Evolutionary conservation across 495 filamentous ascomycete genomes (phyloP), one percentile per base, ranked within the genome.

Genomic region (Letharia columbiana): DNA sequence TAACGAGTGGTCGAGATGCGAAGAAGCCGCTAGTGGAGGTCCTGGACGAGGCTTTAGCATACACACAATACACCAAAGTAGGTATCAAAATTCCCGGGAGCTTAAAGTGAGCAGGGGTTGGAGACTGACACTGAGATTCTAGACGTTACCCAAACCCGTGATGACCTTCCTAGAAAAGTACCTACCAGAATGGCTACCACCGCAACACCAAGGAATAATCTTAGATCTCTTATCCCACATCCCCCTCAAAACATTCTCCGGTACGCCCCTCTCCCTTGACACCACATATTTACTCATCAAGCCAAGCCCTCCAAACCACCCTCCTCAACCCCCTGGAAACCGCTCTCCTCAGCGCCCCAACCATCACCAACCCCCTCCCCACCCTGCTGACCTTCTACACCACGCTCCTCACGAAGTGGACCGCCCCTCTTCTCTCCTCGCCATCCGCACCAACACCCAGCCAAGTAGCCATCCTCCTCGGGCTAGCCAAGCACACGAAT

Each of bases 371-470:
- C 35, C 84, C 84, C 2, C 82, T 84, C 71, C 67, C 79, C 7
- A 74, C 75, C 17, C 77, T 95, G 8, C 77, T 95, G 12, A 77
- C 75, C 18, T 90, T 92, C 69, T 94, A 92, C 75, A 86, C 85
- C 8, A 72, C 69, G n/a, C 78, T 96, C 35, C 82, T 93, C 56
- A 79, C 77, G 1, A 82, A 84, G 72, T 96, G 91, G 91, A 82
- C 83, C 9, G 71, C 84, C 49, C 72, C 72, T 47, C 71, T 81
- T 33, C 68, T 74, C 20, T 68, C 76, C 13, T 62, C 62, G 17
- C 28, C 56, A 15, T 59, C 39, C 33, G 60, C 72, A 12, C 39
- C 61, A 49, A 47, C 66, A 47, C n/a, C 60, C n/a, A 8, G 33
- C 57, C 62, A 62, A 58, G 47, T 17, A 3, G 42, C 68, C 50